A percentile compares a stretch with the other conserved stretches of the same genome.
These are phyloP conservation scores for Asterophora lycoperdoides DNA, from an alignment of 768 basidiomycete species.

Conservation along the genomic window DNA sequence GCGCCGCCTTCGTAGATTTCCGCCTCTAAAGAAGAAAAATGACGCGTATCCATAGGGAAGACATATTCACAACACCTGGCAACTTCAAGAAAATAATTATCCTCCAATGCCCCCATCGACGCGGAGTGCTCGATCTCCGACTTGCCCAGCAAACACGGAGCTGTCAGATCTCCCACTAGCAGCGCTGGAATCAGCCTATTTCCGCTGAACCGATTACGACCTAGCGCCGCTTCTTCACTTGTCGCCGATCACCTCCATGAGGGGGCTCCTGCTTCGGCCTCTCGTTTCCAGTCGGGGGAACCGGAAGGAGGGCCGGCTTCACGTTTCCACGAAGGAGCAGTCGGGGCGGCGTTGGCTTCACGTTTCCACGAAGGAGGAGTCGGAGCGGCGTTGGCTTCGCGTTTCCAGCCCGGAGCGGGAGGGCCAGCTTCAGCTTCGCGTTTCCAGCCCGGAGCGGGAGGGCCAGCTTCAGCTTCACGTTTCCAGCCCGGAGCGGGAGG, in stretches of 20 bases:
- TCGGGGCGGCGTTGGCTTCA: slow-evolving; percentile 8
- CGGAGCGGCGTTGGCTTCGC: background rate
- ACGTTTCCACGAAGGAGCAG: slow-evolving; percentile 15
- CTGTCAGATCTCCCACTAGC: background rate
- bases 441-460: slow-evolving; percentile 15
- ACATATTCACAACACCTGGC: slow-evolving; percentile 1
- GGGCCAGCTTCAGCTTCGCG: slow-evolving; percentile 14
- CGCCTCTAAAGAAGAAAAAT: background rate
- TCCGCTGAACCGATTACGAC: slow-evolving; percentile 4
- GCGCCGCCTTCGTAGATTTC: background rate
- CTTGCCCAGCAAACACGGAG: background rate
- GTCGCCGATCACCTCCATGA: background rate
- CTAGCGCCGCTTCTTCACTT: too few species aligned
- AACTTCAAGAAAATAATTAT: background rate
- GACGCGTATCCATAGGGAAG: background rate
- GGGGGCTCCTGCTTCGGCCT: background rate
- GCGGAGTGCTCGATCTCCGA: background rate
- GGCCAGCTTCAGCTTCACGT: slow-evolving; percentile 10
- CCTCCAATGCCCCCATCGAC: background rate
- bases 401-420: background rate
- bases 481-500: slow-evolving; percentile 16
- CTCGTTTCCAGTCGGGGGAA: slow-evolving; percentile 9
- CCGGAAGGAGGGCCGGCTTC: slow-evolving; percentile 4
- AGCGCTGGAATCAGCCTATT: background rate
- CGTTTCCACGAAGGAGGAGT: slow-evolving; percentile 10